A percentile compares a stretch with the other conserved stretches of the same genome.
phyloP scores from a whole-genome alignment of 495 filamentous ascomycete genomes.

The Penicillium daleae region DNA sequence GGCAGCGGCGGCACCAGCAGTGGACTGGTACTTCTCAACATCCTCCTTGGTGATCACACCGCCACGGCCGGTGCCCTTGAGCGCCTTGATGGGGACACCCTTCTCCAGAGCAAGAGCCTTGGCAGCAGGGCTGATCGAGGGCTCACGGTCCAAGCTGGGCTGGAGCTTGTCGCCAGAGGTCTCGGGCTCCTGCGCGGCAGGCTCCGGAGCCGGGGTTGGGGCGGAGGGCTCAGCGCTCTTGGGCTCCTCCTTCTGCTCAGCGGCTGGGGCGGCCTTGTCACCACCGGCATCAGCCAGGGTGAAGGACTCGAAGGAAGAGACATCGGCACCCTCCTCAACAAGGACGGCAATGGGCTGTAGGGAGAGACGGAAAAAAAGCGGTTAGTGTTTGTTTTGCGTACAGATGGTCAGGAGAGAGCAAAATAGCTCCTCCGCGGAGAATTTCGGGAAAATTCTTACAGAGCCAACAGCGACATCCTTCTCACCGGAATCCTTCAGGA shows the following conservation, averaged over 20 bases:
- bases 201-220: conserved; percentile 59
- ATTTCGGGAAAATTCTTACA: conserved; percentile 60
- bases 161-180: conserved; percentile 77
- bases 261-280: conserved; percentile 63
- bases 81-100: conserved; percentile 72
- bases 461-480: conserved; percentile 96
- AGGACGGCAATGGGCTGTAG: conserved; percentile 91
- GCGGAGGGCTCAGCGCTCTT: conserved; percentile 62
- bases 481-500: conserved; percentile 88
- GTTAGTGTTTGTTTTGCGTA: conserved; percentile 13
- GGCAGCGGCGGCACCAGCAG: conserved; percentile 53
- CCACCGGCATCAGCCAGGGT: conserved; percentile 88
- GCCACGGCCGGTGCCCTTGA: conserved; percentile 87
- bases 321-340: conserved; percentile 86
- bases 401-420: conserved; percentile 16
- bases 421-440: conserved; percentile 22
- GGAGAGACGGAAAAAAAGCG: background rate
- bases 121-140: conserved; percentile 70
- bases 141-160: conserved; percentile 79
- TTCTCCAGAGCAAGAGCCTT: conserved; percentile 85
- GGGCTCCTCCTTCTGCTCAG: conserved; percentile 67
- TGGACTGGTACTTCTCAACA: conserved; percentile 79
- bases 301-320: conserved; percentile 86
- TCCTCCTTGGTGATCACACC: conserved; percentile 91
- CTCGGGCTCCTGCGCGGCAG: conserved; percentile 69